A percentile compares a stretch with the other conserved stretches of the same genome.
These are phyloP conservation scores for Thalassiosira profunda DNA, from an alignment of 108 stramenopile species.

Conservation along the genomic window DNA sequence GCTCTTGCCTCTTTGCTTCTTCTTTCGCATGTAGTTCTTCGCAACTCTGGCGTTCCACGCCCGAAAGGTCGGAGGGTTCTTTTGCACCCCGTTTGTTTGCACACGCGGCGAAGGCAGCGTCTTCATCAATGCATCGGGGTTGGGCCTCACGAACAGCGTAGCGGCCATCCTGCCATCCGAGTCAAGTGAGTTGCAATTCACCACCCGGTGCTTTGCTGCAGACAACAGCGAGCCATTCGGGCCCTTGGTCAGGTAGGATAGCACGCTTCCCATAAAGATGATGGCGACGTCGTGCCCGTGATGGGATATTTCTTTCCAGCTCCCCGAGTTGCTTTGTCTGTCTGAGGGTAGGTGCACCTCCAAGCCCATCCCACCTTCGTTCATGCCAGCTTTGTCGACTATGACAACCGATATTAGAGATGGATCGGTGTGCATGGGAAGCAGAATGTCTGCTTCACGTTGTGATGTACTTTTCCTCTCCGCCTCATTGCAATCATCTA, in stretches of 20 bases:
- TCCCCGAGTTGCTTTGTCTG: not conserved
- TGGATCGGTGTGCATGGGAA: conserved; percentile 89
- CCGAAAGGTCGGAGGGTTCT: conserved; percentile 28
- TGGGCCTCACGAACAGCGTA: conserved; percentile 83
- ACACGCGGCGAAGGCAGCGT: conserved; percentile 47
- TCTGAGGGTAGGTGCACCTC: conserved; percentile 49
- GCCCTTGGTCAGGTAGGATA: conserved; percentile 65
- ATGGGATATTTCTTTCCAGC: conserved; percentile 60
- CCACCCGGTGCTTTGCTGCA: conserved; percentile 72
- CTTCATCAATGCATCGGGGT: conserved; percentile 48
- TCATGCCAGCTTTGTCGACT: conserved; percentile 53
- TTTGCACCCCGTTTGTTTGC: conserved; percentile 15
- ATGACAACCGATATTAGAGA: conserved; percentile 83
- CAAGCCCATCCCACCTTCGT: conserved; percentile 59
- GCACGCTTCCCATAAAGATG: conserved; percentile 76
- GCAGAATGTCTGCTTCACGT: conserved; percentile 30
- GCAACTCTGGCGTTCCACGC: conserved; percentile 43
- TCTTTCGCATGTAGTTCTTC: conserved; percentile 47
- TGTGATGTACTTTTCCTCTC: not conserved
- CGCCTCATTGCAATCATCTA: conserved; percentile 10
- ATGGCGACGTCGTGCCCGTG: conserved; percentile 80
- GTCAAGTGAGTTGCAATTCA: conserved; percentile 14
- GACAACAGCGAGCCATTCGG: conserved; percentile 52
- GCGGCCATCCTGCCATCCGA: conserved; percentile 56
- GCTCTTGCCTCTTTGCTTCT: conserved; percentile 13